These are phyloP conservation scores for Proliferodiscus dingleyae DNA, from an alignment of 2,329 filamentous ascomycete species.

Conservation along the genomic window DNA sequence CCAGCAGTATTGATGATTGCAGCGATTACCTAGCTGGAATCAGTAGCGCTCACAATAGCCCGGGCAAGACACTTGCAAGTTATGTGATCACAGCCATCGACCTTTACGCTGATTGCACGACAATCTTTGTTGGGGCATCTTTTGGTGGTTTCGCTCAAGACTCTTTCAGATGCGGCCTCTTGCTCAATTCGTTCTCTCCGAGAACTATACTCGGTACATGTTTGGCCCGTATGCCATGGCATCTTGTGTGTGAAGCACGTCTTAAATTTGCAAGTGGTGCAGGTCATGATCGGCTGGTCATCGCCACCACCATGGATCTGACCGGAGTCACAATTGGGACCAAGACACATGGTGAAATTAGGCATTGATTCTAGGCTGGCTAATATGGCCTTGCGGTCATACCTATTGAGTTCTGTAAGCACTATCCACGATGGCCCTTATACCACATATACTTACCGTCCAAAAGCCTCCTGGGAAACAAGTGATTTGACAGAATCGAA, in stretches of 20 bases:
- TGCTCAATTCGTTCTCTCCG: constrained; percentile 3
- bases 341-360: constrained; percentile 50
- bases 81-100: constrained; percentile 19
- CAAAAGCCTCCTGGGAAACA: constrained; percentile 41
- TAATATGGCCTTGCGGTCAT: constrained; percentile 41
- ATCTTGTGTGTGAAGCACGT: constrained; percentile 41
- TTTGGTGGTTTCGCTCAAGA: constrained; percentile 3
- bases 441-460: constrained; percentile 31
- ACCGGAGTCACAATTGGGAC: constrained; percentile 44
- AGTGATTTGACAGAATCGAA: constrained; percentile 42
- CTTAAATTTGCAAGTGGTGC: constrained; percentile 36
- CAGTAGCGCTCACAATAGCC: too few species aligned
- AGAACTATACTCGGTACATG: constrained; percentile 40
- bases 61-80: constrained; percentile 18
- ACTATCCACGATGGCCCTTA: neutral
- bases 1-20: constrained; percentile 9
- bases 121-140: constrained; percentile 8
- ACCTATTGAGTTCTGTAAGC: constrained; percentile 24
- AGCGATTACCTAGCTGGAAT: neutral
- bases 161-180: constrained; percentile 7
- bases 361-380: constrained; percentile 39
- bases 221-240: constrained; percentile 36
- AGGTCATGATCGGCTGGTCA: constrained; percentile 38
- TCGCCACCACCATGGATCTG: constrained; percentile 44
- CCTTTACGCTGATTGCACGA: constrained; percentile 7